Conservation (phyloP, 176 grass and related monocot species). For the Carex myosuroides region DNA sequence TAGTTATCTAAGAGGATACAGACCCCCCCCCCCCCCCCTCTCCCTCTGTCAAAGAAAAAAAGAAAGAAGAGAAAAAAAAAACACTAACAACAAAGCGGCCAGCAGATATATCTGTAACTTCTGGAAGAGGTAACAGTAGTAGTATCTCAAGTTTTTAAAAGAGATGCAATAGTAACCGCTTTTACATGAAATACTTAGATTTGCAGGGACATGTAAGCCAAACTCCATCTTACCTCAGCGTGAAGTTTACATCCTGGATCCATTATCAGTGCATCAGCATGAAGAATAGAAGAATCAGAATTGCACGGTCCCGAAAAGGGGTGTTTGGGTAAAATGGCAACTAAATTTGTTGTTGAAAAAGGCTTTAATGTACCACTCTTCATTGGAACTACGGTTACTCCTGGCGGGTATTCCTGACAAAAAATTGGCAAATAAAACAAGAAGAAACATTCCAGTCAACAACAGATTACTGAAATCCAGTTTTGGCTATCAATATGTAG, state of each 20-base stretch:
- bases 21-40: not conserved
- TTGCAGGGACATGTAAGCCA: not conserved
- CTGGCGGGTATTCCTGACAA: constrained; percentile 83
- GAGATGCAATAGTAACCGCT: not conserved
- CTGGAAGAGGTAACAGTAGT: not conserved
- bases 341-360: constrained; percentile 83
- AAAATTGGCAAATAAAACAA: constrained; percentile 3
- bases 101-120: not conserved
- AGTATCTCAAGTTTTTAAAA: not conserved
- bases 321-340: constrained; percentile 42
- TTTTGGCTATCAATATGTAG: not conserved
- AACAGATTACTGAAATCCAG: not conserved
- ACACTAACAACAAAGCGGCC: not conserved
- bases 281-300: constrained; percentile 37
- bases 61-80: not conserved
- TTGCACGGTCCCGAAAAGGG: not conserved
- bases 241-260: constrained; percentile 91
- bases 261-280: constrained; percentile 58
- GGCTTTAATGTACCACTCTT: constrained; percentile 73
- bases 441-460: not conserved
- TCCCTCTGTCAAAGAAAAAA: not conserved
- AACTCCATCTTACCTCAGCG: constrained; percentile 39
- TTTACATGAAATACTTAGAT: not conserved
- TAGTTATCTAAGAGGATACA: too few relatives aligned
- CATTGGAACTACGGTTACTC: constrained; percentile 85